These are phyloP conservation scores for Verticillium isaacii DNA, from an alignment of 2,329 filamentous ascomycete species.

Conservation along the genomic window DNA sequence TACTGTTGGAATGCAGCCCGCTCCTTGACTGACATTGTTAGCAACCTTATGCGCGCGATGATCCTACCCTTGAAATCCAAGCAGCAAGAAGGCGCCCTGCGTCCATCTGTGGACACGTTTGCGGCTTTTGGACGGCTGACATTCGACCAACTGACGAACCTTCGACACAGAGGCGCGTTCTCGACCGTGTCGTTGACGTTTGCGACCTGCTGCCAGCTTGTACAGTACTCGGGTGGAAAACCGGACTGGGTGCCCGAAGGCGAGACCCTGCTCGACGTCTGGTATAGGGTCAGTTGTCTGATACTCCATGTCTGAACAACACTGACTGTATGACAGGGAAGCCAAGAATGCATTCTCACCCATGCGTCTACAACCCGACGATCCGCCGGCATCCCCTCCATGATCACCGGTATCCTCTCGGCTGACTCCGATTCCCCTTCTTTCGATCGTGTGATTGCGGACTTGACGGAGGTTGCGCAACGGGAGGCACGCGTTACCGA, in stretches of 20 bases:
- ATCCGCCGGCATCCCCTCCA: constrained; percentile 85
- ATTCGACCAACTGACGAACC: constrained; percentile 74
- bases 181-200: constrained; percentile 91
- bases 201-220: constrained; percentile 67
- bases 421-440: constrained; percentile 56
- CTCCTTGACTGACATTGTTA: constrained; percentile 24
- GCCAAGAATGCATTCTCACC: constrained; percentile 64
- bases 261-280: constrained; percentile 50
- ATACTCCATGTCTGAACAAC: background rate
- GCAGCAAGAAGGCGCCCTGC: constrained; percentile 35
- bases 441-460: constrained; percentile 60
- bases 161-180: constrained; percentile 89
- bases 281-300: constrained; percentile 58
- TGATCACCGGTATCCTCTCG: constrained; percentile 76
- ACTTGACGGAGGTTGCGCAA: constrained; percentile 56
- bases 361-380: constrained; percentile 81
- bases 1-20: background rate
- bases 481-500: constrained; percentile 47
- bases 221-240: constrained; percentile 39
- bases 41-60: constrained; percentile 65
- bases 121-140: constrained; percentile 65
- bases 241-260: constrained; percentile 10
- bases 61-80: constrained; percentile 48
- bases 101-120: constrained; percentile 52
- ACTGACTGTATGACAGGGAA: constrained; percentile 39